Base-by-base conservation (phyloP, 495 filamentous ascomycete species). In the Penicillium cosmopolitanum region DNA sequence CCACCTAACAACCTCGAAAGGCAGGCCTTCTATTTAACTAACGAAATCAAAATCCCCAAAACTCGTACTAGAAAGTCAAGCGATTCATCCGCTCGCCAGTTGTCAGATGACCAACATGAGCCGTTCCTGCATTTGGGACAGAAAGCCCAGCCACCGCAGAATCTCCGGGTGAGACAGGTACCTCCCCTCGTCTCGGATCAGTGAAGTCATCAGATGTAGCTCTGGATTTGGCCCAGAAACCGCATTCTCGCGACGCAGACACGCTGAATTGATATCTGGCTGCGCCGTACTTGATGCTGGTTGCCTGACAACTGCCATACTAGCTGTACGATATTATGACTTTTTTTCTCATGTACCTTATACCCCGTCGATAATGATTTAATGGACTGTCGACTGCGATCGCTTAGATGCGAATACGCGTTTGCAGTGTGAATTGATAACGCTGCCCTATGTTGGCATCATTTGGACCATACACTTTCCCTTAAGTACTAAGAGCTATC, bases 271-370 rank as follows among this genome's bases (percentile, higher is more conserved):
- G 21, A 53, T 25, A 31, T 47, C 16, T 13, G 21, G 19, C 10
- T 28, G 1, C 10, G 11, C 52, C 35, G 23, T n/a, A 12, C 16
- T 18, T 40, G 48, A 42, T 36, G 53, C 31, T 18, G 16, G 4
- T 35, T 35, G 25, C 50, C 7, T 52, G 10, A 9, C 23, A 10
- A 23, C 46, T 42, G 35, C 16, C n/a, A 48, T 48, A 28, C 18
- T 11, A 21, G 50, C 25, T 74, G 66, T 70, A 76, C 60, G 73
- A 76, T 58, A 62, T 74, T 55, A 74, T 71, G 63, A 73, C 61
- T 61, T 21, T 34, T 53, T 59, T 61, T 56, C 55, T 33, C 19
- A 46, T 54, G 63, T 63, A 57, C 58, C 51, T 51, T 61, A 67
- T 67, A 67, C 65, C 65, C 42, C 54, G 33, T 55, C 28, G 51